phyloP scores from a whole-genome alignment of 225 moss, liverwort and hornwort genomes.

The Anthoceros angustus region DNA sequence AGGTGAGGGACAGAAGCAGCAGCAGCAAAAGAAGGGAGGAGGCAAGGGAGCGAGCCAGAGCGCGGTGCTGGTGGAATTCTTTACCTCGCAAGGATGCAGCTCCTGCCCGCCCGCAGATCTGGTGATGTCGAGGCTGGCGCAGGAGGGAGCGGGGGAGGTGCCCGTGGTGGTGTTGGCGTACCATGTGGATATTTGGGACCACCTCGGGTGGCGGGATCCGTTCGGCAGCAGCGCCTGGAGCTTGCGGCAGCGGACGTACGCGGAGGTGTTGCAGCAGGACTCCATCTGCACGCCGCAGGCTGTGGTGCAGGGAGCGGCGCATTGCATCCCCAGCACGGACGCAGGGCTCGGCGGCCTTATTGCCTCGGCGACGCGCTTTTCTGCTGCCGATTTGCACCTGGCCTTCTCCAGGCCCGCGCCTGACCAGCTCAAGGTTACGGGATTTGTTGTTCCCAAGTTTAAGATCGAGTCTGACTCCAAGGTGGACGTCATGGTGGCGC shows the following conservation, averaged over 20 bases:
- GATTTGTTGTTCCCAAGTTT: conserved; percentile 27
- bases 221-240: conserved; percentile 73
- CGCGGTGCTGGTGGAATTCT: conserved; percentile 61
- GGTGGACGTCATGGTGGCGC: conserved; percentile 76
- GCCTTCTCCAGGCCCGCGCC: background rate
- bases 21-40: conserved; percentile 15
- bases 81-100: conserved; percentile 91
- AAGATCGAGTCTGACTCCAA: conserved; percentile 44
- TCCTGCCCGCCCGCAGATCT: conserved; percentile 81
- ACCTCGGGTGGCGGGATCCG: conserved; percentile 97
- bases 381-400: conserved; percentile 46
- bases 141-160: conserved; percentile 52
- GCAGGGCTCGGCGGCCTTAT: conserved; percentile 29
- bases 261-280: conserved; percentile 59
- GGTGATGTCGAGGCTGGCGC: conserved; percentile 66
- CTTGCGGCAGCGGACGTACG: conserved; percentile 70
- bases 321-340: conserved; percentile 40
- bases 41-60: conserved; percentile 30
- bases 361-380: conserved; percentile 45
- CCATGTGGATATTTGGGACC: conserved; percentile 96
- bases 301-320: conserved; percentile 67
- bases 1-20: conserved; percentile 1
- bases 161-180: conserved; percentile 59
- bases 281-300: conserved; percentile 83
- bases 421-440: background rate